Base-by-base conservation (phyloP, 2,329 filamentous ascomycete genomes). In the Trichoderma semiorbis region DNA sequence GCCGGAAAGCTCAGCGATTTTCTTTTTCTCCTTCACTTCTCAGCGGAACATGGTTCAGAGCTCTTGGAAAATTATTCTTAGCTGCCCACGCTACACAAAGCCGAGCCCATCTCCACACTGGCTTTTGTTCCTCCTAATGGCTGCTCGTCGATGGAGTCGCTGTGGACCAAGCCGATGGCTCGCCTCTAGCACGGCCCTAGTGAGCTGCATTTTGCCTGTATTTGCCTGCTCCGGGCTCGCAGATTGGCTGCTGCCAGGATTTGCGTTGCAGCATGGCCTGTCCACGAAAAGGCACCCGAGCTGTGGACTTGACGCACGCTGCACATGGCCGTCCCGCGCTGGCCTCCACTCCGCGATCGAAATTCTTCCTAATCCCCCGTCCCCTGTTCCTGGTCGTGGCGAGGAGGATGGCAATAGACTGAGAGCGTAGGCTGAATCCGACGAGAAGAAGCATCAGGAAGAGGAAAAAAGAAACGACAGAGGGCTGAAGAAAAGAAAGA, bases 301-400 rank as follows among this genome's bases (percentile, higher is more conserved):
- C 66, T 60, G 66, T 50, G 36, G 66, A 61, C 66, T 61, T 57
- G 50, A 57, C 55, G 66, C 66, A 69, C 55, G 55, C 66, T 60
- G 66, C 66, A 69, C 66, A 69, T 69, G 66, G 66, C 55, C 55
- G 34, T 69, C 66, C 66, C 66, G 66, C 62, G 7, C 65, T 47
- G 18, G 66, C 64, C 53, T 69, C 66, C 66, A 69, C 66, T 68
- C 65, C 14, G 65, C 28, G 66, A 61, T 61, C 66, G 64, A 67
- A 69, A 60, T 18, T 47, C 63, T 21, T 65, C 28, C 43, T 53
- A 34, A 24, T 55, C 36, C 24, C 24, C 50, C 14, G 21, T 66
- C 47, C 63, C 47, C 47, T 60, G 65, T 60, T 68, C 55, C 65
- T 47, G 36, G 65, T n/a, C 32, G 36, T 36, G 32, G 21, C 43